A percentile compares a stretch with the other conserved stretches of the same genome.
Evolutionary conservation across 768 basidiomycete genomes (phyloP).

Genomic region (Trametopsis cervina): DNA sequence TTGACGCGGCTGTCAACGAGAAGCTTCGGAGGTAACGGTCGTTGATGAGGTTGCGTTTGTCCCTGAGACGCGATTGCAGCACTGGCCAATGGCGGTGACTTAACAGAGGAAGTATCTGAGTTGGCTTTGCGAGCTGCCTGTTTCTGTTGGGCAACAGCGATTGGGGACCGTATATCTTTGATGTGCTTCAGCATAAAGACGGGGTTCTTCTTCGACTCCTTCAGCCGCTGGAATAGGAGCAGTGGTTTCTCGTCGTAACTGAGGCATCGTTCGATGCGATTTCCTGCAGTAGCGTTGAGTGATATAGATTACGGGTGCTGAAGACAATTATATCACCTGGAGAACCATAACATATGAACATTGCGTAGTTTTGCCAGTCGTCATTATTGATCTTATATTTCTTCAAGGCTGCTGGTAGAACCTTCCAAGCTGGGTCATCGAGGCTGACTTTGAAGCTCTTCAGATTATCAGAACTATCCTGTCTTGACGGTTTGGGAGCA

Average conservation of each 20-base stretch:
- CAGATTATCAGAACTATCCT: constrained; percentile 67
- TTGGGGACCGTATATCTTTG: constrained; percentile 94
- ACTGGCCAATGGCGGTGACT: constrained; percentile 30
- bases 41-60: constrained; percentile 25
- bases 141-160: constrained; percentile 94
- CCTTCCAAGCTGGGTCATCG: constrained; percentile 98
- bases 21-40: constrained; percentile 54
- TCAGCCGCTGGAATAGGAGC: constrained; percentile 93
- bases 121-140: constrained; percentile 84
- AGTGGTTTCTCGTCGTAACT: constrained; percentile 98
- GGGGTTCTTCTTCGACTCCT: constrained; percentile 95
- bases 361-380: constrained; percentile 98
- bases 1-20: constrained; percentile 58
- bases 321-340: constrained; percentile 50
- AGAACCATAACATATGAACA: constrained; percentile 98
- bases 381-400: constrained; percentile 99
- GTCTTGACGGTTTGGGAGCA: constrained; percentile 40
- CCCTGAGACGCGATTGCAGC: constrained; percentile 38
- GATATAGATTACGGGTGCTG: constrained; percentile 5
- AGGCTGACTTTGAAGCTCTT: constrained; percentile 97
- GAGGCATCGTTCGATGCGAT: constrained; percentile 86
- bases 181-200: constrained; percentile 99
- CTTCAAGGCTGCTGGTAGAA: constrained; percentile 93
- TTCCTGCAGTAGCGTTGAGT: constrained; percentile 33
- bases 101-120: constrained; percentile 18